Base-by-base conservation (phyloP, 139 green algal genomes). In the Monoraphidium neglectum region DNA sequence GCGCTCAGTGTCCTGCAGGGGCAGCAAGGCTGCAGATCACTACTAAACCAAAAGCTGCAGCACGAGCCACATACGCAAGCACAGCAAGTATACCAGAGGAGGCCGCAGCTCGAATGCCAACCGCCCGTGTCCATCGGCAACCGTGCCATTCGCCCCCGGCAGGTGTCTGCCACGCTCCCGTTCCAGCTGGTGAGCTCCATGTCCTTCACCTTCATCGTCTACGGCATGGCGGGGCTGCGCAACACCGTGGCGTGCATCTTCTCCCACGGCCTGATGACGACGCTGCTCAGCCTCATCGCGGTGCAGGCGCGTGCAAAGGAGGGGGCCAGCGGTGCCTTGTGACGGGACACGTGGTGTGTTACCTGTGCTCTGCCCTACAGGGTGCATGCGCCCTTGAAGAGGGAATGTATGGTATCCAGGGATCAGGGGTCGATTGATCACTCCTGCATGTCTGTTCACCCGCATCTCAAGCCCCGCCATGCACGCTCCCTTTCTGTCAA, bases 171-270 rank as follows among this genome's bases (percentile, higher is more conserved):
- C 23, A 81, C 51, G 16, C 49, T 82, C 16, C 84, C 84, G 51
- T 86, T 84, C 77, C 66, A 83, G 47, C 56, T 85, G 68, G 51
- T 85, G 21, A 82, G 76, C 62, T 47, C 77, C 32, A 49, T 85
- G 54, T 63, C 77, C 15, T 85, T 85, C 64, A 71, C 53, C 37
- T 72, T 86, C 72, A 64, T 72, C 6, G 77, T 82, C 32, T 89
- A 89, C 54, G 84, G 84, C 32, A 77, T 89, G 77, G 70, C 77
- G 6, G 84, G 84, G 10, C 64, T 80, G 26, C 60, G 74, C n/a
- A 56, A 38, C 43, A 51, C 49, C 18, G 51, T 49, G 23, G 13
- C 26, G 1, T 56, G 24, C 49, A 74, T 80, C 64, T 28, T 68
- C 36, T 49, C 70, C 63, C 72, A 73, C 5, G 74, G 64, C 15